Evolutionary conservation across 129 eudicot species (phyloP), one percentile per base, ranked within the genome.

Genomic region (Saposhnikovia divaricata): DNA sequence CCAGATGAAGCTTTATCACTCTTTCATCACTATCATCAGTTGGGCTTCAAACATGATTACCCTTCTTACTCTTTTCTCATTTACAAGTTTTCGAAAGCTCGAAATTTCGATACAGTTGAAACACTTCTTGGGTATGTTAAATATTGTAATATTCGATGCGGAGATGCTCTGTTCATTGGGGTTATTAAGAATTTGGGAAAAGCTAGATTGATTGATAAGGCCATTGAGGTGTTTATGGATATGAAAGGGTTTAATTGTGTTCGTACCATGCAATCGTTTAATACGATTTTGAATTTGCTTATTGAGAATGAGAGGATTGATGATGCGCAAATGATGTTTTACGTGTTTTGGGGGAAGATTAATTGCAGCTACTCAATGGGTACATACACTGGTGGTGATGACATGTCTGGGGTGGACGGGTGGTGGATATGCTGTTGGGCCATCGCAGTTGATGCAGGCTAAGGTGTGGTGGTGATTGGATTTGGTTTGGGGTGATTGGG

Each of bases 391-490:
- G 96, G 93, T 7, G 87, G 91, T 28, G 88, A 81, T 72, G 89
- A 84, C 34, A 59, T 59, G 34, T 59, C 78, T 15, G 90, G 90
- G n/a, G n/a, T n/a, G n/a, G n/a, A n/a, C n/a, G 0, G 96, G 96
- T 0, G 97, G 97, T 5, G 96, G 93, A 81, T 39, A 82, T 45
- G 88, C 19, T 78, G 98, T 92, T 21, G 96, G 89, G 45, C 91
- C 92, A 65, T 97, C 98, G 86, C 98, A 94, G 86, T 90, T 91
- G 78, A 82, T 78, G 88, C 98, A 94, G 83, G 88, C 70, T 18
- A 84, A 8, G 83, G 82, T 16, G 80, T 79, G 76, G 77, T 85
- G 61, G 72, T 81, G 77, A 46, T 82, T n/a, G 68, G 88, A 82
- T 42, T 50, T 82, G 80, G 69, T 6, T 61, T 8, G 34, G 5